Evolutionary conservation across 2,329 filamentous ascomycete species (phyloP).

Genomic region (Graphilbum ipis-grandicollis): DNA sequence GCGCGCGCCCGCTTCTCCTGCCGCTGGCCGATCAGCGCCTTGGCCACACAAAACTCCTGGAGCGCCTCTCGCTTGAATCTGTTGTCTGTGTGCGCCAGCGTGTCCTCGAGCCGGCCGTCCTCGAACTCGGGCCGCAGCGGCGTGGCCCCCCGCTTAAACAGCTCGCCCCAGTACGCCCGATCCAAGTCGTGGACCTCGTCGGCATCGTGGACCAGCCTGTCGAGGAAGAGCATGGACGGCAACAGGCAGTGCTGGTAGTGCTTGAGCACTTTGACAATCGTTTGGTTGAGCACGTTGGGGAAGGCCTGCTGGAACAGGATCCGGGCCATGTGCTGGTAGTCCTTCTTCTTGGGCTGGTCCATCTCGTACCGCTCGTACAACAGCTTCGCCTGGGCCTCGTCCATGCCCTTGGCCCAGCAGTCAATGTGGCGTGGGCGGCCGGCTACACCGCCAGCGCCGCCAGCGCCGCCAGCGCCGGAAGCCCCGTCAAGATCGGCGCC

Average conservation of each 20-base stretch:
- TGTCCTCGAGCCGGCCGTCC: conserved; percentile 4
- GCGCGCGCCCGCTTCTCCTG: conserved; percentile 10
- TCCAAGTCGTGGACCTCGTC: neutral
- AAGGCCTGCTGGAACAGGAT: conserved; percentile 19
- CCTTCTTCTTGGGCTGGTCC: conserved; percentile 4
- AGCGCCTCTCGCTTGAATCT: conserved; percentile 15
- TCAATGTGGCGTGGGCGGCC: no score
- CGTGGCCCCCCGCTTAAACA: neutral
- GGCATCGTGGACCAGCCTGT: conserved; percentile 7
- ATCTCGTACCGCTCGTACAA: conserved; percentile 11
- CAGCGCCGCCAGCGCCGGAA: no score
- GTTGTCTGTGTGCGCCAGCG: conserved; percentile 3
- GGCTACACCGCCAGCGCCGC: neutral
- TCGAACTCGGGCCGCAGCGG: neutral
- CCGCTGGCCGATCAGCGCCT: conserved; percentile 13
- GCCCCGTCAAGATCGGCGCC: no score
- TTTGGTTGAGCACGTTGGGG: conserved; percentile 12
- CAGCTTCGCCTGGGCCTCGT: conserved; percentile 9
- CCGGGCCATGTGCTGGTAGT: conserved; percentile 9
- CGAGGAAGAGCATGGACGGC: conserved; percentile 17
- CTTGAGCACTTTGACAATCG: conserved; percentile 11
- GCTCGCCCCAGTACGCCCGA: no score
- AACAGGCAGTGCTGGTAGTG: conserved; percentile 15
- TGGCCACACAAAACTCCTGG: conserved; percentile 22
- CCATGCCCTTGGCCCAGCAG: conserved; percentile 7